phyloP scores from a whole-genome alignment of 2,329 filamentous ascomycete genomes.

The Ascocoryne sarcoides region DNA sequence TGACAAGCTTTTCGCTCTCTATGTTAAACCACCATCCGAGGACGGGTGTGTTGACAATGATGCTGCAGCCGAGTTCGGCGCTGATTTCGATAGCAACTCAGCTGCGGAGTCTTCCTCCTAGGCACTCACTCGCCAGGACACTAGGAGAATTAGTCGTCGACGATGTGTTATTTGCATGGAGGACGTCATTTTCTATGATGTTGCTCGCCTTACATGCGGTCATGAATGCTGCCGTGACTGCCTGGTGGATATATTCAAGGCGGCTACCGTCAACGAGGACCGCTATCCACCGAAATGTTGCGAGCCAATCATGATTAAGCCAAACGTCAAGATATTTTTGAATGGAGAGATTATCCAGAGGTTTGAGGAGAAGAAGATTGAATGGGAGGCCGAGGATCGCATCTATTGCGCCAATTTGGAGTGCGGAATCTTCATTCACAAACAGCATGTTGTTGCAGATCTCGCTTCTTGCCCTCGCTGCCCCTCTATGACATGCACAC shows the following conservation, averaged over 20 bases:
- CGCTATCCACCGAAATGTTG: constrained; percentile 48
- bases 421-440: constrained; percentile 38
- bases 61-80: no score
- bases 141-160: neutral
- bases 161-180: constrained; percentile 3
- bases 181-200: neutral
- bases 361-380: constrained; percentile 37
- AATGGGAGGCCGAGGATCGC: constrained; percentile 36
- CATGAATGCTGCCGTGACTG: constrained; percentile 44
- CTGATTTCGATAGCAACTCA: no score
- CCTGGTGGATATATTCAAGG: constrained; percentile 34
- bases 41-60: neutral
- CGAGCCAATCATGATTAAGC: constrained; percentile 27
- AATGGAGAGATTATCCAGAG: neutral
- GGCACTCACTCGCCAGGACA: no score
- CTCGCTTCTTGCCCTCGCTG: constrained; percentile 33
- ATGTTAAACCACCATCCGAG: neutral
- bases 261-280: constrained; percentile 37
- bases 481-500: constrained; percentile 33
- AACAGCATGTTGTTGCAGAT: constrained; percentile 28
- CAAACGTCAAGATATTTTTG: neutral
- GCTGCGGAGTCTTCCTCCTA: no score
- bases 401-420: constrained; percentile 38
- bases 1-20: neutral
- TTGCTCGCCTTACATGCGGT: constrained; percentile 24